Percentiles rank a stretch among this genome's conserved stretches.
These are phyloP conservation scores for Penicillium mononematosum DNA, from an alignment of 495 filamentous ascomycete genomes.

Conservation along the genomic window DNA sequence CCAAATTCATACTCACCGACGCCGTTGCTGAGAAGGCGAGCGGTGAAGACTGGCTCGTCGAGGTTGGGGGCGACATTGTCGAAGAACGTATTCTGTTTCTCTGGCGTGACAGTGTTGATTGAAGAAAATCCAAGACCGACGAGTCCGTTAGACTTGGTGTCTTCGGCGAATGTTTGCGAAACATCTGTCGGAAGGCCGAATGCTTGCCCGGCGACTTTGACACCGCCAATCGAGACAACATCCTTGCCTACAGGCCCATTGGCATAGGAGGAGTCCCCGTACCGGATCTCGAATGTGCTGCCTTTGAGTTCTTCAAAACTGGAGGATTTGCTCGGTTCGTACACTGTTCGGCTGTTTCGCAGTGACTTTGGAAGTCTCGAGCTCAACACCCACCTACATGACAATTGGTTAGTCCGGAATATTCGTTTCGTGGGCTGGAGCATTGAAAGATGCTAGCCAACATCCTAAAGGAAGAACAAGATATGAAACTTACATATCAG, in stretches of 20 bases:
- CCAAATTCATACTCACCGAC: conserved; percentile 79
- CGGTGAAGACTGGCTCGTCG: conserved; percentile 69
- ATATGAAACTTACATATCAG: conserved; percentile 68
- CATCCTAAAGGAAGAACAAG: background rate
- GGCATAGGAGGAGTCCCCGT: conserved; percentile 72
- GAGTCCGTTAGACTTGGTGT: conserved; percentile 66
- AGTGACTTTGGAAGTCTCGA: conserved; percentile 50
- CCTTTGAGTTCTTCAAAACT: conserved; percentile 49
- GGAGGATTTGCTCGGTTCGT: conserved; percentile 58
- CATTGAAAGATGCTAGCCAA: background rate
- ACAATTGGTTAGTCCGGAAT: background rate
- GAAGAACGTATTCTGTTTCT: conserved; percentile 75
- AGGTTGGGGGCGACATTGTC: conserved; percentile 67
- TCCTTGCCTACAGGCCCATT: conserved; percentile 69
- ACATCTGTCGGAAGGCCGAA: conserved; percentile 69
- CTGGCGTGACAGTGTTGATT: conserved; percentile 70
- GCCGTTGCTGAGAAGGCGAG: conserved; percentile 58
- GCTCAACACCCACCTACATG: conserved; percentile 72
- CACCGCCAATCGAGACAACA: conserved; percentile 70
- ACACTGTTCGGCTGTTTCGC: conserved; percentile 57
- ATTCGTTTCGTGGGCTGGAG: background rate
- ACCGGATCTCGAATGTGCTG: conserved; percentile 63
- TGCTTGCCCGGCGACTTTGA: conserved; percentile 62
- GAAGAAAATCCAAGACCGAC: conserved; percentile 73
- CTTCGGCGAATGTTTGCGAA: conserved; percentile 60